A percentile compares a stretch with the other conserved stretches of the same genome.
phyloP scores from a whole-genome alignment of 805 yeast species.

The Candida schatavii region DNA sequence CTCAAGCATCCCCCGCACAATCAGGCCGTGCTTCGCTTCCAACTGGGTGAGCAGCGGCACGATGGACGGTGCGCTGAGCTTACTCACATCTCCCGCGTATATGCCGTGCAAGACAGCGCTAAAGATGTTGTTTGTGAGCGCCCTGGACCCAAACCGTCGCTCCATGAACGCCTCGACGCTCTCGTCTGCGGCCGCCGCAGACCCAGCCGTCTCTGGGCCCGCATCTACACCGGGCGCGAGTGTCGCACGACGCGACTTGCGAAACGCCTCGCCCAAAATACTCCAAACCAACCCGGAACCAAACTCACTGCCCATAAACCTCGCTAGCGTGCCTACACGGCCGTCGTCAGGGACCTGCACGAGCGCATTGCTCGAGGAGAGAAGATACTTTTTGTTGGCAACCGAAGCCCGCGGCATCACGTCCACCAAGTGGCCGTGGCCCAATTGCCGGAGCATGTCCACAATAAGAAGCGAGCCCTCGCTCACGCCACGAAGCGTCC shows the following conservation, averaged over 20 bases:
- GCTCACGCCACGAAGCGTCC: slow-evolving; percentile 82
- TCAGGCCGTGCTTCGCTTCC: slow-evolving; percentile 60
- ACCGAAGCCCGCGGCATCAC: slow-evolving; percentile 56
- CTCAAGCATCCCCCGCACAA: slow-evolving; percentile 31
- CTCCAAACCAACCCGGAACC: slow-evolving; percentile 45
- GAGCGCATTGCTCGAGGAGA: slow-evolving; percentile 43
- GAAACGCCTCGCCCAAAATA: slow-evolving; percentile 51
- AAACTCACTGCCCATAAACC: slow-evolving; percentile 40
- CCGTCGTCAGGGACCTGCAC: slow-evolving; percentile 49
- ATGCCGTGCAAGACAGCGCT: slow-evolving; percentile 89
- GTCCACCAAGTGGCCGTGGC: slow-evolving; percentile 47
- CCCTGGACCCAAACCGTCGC: slow-evolving; percentile 62
- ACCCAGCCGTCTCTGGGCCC: not conserved
- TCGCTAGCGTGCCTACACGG: slow-evolving; percentile 21
- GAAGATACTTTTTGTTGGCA: slow-evolving; percentile 72
- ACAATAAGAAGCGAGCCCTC: slow-evolving; percentile 71
- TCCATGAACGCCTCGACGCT: slow-evolving; percentile 62
- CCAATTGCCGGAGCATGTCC: slow-evolving; percentile 54
- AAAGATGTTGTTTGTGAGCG: slow-evolving; percentile 53
- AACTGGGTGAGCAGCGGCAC: slow-evolving; percentile 53
- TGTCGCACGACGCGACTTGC: slow-evolving; percentile 19
- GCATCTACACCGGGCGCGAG: no score
- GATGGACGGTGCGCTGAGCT: slow-evolving; percentile 63
- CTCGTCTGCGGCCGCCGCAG: slow-evolving; percentile 50
- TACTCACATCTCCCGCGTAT: slow-evolving; percentile 66